Conservation (phyloP, 2,329 filamentous ascomycete species). For the Sporothrix brunneoviolacea region DNA sequence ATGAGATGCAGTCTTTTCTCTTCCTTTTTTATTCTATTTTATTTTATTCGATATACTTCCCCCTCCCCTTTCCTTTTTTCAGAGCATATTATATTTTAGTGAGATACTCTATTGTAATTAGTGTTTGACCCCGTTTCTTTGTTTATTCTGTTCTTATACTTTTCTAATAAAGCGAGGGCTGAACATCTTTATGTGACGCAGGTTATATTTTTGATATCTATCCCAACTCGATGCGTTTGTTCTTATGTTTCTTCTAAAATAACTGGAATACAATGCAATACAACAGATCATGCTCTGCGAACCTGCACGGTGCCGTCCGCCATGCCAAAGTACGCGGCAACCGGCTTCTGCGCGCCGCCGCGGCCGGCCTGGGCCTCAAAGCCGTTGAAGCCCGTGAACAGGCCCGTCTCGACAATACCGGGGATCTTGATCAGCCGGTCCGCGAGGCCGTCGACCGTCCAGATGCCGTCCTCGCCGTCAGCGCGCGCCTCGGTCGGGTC, state of each 20-base stretch:
- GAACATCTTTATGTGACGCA: no score
- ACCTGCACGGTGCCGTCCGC: constrained; percentile 63
- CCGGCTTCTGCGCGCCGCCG: constrained; percentile 76
- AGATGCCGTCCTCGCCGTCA: constrained; percentile 57
- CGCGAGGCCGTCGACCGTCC: constrained; percentile 73
- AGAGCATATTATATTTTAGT: neutral
- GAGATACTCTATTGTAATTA: constrained; percentile 8
- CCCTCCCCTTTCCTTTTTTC: neutral
- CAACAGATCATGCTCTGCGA: constrained; percentile 11
- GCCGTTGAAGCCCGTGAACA: constrained; percentile 81
- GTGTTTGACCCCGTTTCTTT: neutral
- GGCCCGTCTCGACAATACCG: constrained; percentile 84
- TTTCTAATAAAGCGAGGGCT: no score
- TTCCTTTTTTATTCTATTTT: neutral
- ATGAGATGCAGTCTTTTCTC: neutral
- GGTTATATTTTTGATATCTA: neutral
- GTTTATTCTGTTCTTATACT: neutral
- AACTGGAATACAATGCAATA: neutral
- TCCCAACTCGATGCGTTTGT: neutral
- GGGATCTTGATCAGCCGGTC: constrained; percentile 70
- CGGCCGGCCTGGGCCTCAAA: constrained; percentile 52
- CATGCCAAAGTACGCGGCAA: constrained; percentile 94
- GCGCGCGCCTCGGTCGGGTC: constrained; percentile 32
- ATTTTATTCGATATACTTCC: neutral
- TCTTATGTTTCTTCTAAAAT: neutral